Evolutionary conservation across 352 stramenopile genomes (phyloP).

Genomic region (Pythium insidiosum): DNA sequence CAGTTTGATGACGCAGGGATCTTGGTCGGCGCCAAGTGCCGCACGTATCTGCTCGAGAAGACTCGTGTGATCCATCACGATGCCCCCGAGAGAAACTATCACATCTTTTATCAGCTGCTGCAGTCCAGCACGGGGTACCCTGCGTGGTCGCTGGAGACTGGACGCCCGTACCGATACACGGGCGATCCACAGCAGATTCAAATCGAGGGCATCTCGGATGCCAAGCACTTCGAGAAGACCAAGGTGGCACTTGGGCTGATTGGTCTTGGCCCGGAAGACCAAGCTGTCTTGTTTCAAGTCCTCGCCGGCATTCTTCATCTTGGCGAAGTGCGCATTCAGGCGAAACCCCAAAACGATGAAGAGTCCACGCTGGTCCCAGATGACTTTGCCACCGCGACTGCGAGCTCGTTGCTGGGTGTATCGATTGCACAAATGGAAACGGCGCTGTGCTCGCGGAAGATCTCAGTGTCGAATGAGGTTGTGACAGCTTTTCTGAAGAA

Average conservation of each 20-base stretch:
- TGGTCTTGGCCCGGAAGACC: slow-evolving; percentile 44
- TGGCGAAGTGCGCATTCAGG: slow-evolving; percentile 90
- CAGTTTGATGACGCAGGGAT: slow-evolving; percentile 49
- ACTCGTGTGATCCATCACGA: slow-evolving; percentile 77
- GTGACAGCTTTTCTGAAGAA: slow-evolving; percentile 69
- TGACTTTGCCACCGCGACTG: slow-evolving; percentile 26
- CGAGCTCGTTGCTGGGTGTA: slow-evolving; percentile 50
- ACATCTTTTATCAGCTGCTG: slow-evolving; percentile 80
- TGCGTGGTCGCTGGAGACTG: too few relatives aligned
- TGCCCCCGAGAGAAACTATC: slow-evolving; percentile 64
- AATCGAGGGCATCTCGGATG: slow-evolving; percentile 71
- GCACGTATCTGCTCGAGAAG: slow-evolving; percentile 93
- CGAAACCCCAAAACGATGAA: slow-evolving; percentile 63
- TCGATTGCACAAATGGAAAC: slow-evolving; percentile 43
- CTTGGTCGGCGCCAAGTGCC: slow-evolving; percentile 66
- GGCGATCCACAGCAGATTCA: slow-evolving; percentile 42
- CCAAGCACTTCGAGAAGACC: slow-evolving; percentile 62
- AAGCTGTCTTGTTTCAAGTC: slow-evolving; percentile 61
- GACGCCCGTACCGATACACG: slow-evolving; percentile 61
- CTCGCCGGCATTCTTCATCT: slow-evolving; percentile 93
- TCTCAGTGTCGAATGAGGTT: slow-evolving; percentile 59
- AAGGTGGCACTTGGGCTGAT: slow-evolving; percentile 55
- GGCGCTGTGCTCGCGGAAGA: slow-evolving; percentile 58
- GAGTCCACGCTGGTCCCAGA: slow-evolving; percentile 37
- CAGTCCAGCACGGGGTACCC: slow-evolving; percentile 32